phyloP scores from a whole-genome alignment of 495 filamentous ascomycete genomes.

The Friedmanniomyces endolithicus region DNA sequence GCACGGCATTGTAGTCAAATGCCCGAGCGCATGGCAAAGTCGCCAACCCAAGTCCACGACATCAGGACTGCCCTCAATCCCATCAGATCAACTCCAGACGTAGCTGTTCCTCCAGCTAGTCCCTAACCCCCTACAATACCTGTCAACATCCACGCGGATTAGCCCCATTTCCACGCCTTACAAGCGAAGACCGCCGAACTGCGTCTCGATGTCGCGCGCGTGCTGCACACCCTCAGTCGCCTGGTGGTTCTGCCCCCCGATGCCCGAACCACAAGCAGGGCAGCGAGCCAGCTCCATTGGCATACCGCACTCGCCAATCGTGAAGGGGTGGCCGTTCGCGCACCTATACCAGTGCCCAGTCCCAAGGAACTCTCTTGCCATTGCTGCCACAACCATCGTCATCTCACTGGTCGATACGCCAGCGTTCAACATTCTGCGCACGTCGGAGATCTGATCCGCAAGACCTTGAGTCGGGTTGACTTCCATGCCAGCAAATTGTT shows the following conservation, averaged over 20 bases:
- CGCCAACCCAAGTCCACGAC: no score
- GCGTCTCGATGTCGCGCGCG: slow-evolving; percentile 40
- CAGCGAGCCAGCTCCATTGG: slow-evolving; percentile 51
- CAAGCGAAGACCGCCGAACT: slow-evolving; percentile 25
- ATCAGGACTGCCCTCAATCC: no score
- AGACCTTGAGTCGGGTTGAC: neutral
- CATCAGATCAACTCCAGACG: no score
- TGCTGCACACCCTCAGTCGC: slow-evolving; percentile 38
- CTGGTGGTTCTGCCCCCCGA: slow-evolving; percentile 49
- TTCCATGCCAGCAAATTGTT: neutral
- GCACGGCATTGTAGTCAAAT: no score
- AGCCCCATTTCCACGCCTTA: neutral
- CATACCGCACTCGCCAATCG: slow-evolving; percentile 61
- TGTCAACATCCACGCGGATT: no score
- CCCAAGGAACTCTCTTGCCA: slow-evolving; percentile 22
- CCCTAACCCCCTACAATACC: no score
- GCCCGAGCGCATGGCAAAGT: no score
- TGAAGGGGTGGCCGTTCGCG: slow-evolving; percentile 57
- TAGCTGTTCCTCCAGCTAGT: no score
- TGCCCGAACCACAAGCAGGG: slow-evolving; percentile 49
- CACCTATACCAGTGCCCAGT: slow-evolving; percentile 50
- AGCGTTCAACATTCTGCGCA: slow-evolving; percentile 21
- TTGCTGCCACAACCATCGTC: slow-evolving; percentile 28
- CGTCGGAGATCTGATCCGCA: slow-evolving; percentile 14
- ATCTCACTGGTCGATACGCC: slow-evolving; percentile 37